phyloP scores from a whole-genome alignment of 73 alveolate species.

The Urostyla sp. region DNA sequence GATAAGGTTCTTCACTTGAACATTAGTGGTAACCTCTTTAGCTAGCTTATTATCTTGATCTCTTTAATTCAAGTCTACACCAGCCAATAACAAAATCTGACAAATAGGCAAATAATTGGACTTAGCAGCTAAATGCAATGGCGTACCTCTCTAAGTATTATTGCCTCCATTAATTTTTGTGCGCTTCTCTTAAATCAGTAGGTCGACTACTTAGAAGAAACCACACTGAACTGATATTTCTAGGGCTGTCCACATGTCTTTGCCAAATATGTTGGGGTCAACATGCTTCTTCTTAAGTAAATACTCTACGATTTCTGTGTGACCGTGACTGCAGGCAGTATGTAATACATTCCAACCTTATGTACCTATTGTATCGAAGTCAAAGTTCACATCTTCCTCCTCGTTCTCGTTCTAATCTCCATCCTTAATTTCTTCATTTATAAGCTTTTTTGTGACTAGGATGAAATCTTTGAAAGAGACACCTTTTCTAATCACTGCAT shows the following conservation, averaged over 20 bases:
- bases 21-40: conserved; percentile 53
- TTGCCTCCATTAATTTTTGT: neutral
- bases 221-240: conserved; percentile 53
- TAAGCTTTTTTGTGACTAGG: conserved; percentile 10
- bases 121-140: conserved; percentile 55
- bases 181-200: conserved; percentile 56
- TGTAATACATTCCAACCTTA: conserved; percentile 55
- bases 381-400: conserved; percentile 18
- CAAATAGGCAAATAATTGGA: conserved; percentile 28
- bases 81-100: conserved; percentile 26
- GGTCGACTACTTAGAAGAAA: conserved; percentile 48
- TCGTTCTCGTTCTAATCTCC: neutral
- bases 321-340: conserved; percentile 48
- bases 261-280: conserved; percentile 33
- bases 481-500: conserved; percentile 29
- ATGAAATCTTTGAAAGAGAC: conserved; percentile 29
- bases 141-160: conserved; percentile 28
- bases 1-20: conserved; percentile 15
- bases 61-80: conserved; percentile 28
- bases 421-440: conserved; percentile 12
- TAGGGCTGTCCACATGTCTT: conserved; percentile 51
- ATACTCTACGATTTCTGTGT: conserved; percentile 50
- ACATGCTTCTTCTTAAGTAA: conserved; percentile 42
- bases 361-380: conserved; percentile 26
- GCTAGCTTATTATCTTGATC: conserved; percentile 21